Evolutionary conservation across 2,329 filamentous ascomycete species (phyloP).

Genomic region (Penicillium thymicola): DNA sequence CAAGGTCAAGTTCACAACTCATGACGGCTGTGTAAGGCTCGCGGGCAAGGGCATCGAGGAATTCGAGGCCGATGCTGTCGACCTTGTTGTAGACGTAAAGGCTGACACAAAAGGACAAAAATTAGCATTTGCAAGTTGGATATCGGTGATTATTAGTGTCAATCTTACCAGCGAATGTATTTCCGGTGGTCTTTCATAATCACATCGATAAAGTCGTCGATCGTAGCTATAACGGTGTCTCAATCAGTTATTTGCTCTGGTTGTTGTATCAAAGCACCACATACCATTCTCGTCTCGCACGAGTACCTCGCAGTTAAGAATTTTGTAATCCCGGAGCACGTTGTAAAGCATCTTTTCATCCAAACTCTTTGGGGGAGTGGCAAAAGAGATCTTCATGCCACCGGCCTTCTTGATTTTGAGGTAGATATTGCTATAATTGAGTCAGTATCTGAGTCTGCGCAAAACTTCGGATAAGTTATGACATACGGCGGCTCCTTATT

Average conservation of each 20-base stretch:
- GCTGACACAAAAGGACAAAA: conserved; percentile 37
- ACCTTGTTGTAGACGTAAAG: conserved; percentile 99
- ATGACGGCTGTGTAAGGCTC: conserved; percentile 95
- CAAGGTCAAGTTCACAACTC: conserved; percentile 93
- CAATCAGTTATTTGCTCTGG: background rate
- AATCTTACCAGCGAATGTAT: conserved; percentile 71
- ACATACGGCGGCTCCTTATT: conserved; percentile 85
- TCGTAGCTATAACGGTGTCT: conserved; percentile 59
- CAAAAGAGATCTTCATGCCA: conserved; percentile 98
- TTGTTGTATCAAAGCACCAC: background rate
- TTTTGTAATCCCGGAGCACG: conserved; percentile 97
- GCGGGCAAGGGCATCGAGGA: conserved; percentile 84
- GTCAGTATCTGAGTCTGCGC: background rate
- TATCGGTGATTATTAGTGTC: background rate
- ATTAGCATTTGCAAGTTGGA: background rate
- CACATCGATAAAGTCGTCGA: conserved; percentile 98
- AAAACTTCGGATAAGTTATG: background rate
- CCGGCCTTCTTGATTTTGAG: conserved; percentile 93
- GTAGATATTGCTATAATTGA: conserved; percentile 75
- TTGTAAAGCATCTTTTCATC: conserved; percentile 99
- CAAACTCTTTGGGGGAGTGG: conserved; percentile 78
- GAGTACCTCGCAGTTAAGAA: conserved; percentile 94
- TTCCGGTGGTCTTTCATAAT: conserved; percentile 99
- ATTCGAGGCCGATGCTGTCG: conserved; percentile 88
- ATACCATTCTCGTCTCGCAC: conserved; percentile 83